Evolutionary conservation across 352 stramenopile species (phyloP), one percentile per base, ranked within the genome.

Genomic region (Albugo candida): DNA sequence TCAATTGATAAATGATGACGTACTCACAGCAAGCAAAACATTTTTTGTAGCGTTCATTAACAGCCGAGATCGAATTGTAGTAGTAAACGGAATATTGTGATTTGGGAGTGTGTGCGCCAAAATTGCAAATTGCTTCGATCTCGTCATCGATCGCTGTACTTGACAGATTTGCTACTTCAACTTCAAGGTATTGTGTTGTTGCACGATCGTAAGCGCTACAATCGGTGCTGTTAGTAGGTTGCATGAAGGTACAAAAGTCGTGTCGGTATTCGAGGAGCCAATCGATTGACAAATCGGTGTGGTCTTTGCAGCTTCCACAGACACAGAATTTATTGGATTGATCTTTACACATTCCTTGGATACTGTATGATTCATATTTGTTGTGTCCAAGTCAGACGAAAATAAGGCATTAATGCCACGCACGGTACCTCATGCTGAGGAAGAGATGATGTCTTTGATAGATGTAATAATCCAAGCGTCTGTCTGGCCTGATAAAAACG

Each of bases 1-100:
- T n/a, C n/a, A n/a, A n/a, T n/a, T n/a, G n/a, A n/a, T n/a, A n/a
- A n/a, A n/a, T n/a, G n/a, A n/a, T n/a, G n/a, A n/a, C n/a, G 19
- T 75, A 88, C 76, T 85, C 41, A 78, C 75, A 52, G 81, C 73
- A n/a, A 95, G 70, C 19, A 95, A 68, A 19, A 95, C 78, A 51
- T 95, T 95, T 61, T 89, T 92, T 41, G 72, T 85, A 47, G 69
- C 69, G 45, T 63, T 80, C 14, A 60, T 74, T 2, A 86, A 55
- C 35, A 81, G 82, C 12, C 77, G 70, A 51, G 92, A 93, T 51
- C 74, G 64, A 48, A 94, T 77, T 12, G n/a, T n/a, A n/a, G n/a
- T n/a, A n/a, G n/a, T n/a, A n/a, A n/a, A n/a, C n/a, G n/a, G n/a
- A n/a, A n/a, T n/a, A 46, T 78, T 61, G 11, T 65, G 73, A 43